A percentile compares a stretch with the other conserved stretches of the same genome.
Evolutionary conservation across 345 rosid species (phyloP).

Genomic region (Mallotus nudiflorus): DNA sequence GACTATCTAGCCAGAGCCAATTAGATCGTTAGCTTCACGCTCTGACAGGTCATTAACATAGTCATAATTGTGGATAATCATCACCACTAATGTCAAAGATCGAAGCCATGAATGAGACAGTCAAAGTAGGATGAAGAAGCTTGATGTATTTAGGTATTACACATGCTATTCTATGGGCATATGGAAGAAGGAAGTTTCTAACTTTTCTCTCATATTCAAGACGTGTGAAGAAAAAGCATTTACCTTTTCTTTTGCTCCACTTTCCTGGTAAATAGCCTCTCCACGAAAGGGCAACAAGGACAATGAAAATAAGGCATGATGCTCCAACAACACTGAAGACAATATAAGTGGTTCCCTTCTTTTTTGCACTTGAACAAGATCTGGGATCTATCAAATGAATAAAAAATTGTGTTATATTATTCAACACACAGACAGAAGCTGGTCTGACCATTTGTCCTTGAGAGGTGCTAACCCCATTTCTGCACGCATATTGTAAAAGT

Average conservation of each 20-base stretch:
- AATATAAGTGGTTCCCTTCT: slow-evolving; percentile 11
- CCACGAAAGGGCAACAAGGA: slow-evolving; percentile 27
- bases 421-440: background rate
- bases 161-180: background rate
- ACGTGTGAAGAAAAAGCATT: background rate
- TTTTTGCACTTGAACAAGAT: slow-evolving; percentile 12
- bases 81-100: background rate
- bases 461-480: background rate
- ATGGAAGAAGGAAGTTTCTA: background rate
- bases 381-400: slow-evolving; percentile 21
- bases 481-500: background rate
- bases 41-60: background rate
- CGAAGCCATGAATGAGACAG: background rate
- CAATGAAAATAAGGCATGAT: slow-evolving; percentile 12
- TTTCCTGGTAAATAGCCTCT: slow-evolving; percentile 21
- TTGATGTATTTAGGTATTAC: background rate
- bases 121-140: background rate
- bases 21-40: background rate
- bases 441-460: background rate
- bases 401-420: background rate
- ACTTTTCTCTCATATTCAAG: background rate
- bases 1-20: background rate
- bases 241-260: slow-evolving; percentile 16
- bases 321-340: slow-evolving; percentile 24
- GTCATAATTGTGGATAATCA: background rate